Base-by-base conservation (phyloP, 1,139 yeast species). In the Taphrina flavorubra region DNA sequence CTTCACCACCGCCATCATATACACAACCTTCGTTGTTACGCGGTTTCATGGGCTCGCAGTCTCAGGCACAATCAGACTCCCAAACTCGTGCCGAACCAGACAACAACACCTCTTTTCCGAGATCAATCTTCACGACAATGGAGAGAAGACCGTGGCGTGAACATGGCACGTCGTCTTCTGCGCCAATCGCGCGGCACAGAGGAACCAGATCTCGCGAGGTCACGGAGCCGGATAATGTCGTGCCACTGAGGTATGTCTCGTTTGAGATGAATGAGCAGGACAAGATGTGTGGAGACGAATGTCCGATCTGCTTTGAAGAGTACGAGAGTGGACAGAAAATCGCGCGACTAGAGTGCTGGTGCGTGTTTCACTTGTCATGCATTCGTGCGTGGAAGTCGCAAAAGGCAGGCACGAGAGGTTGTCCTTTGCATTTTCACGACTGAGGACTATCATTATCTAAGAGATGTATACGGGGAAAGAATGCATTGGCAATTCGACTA, bases 301-400 rank as follows among this genome's bases (percentile, higher is more conserved):
- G 99, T 78, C 94, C 92, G 10, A 92, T 94, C 53, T 94, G 99
- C 77, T 85, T 92, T 73, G 99, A 94, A 76, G 96, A 90, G 44
- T 85, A 92, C 76, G 80, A 80, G 66, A 90, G 92, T 0, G 97
- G 97, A 2, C 95, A 92, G 70, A 88, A 87, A 74, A 95, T 95
- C 16, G 98, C 97, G 0, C 81, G 99, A 51, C 80, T 95, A 69
- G 99, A 94, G 77, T 95, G 99, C 77, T 82, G 95, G 36, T 95
- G 99, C 77, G 90, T 92, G 58, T 95, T 90, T 77, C 99, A 95
- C 77, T 25, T 55, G 81, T 81, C 60, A 81, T 81, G 68, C 44
- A 55, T 36, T 13, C 11, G 51, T 39, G 57, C 67, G 34, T 63
- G 67, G 67, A 56, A 49, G 31, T 42, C 47, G 7, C 59, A 56